Conservation (phyloP, 176 grass and related monocot species). For the Musa troglodytarum region DNA sequence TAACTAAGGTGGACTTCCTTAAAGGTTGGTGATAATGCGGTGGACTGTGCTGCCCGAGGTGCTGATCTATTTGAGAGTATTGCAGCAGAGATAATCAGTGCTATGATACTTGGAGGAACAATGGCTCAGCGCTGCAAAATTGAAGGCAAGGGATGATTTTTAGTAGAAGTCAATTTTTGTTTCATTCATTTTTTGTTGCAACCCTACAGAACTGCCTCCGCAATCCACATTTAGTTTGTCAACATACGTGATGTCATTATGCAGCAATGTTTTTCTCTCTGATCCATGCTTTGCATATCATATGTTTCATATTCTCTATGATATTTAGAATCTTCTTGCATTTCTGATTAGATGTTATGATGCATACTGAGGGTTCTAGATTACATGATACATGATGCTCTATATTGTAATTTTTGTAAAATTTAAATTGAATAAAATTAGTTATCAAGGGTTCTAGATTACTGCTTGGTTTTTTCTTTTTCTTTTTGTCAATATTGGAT, state of each 20-base stretch:
- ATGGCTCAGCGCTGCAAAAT: constrained; percentile 99
- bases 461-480: too few relatives aligned
- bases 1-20: not conserved
- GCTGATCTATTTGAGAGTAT: constrained; percentile 99
- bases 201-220: not conserved
- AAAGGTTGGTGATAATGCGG: constrained; percentile 98
- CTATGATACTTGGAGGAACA: constrained; percentile 98
- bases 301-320: too few relatives aligned
- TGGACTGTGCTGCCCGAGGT: constrained; percentile 92
- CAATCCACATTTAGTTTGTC: not conserved
- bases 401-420: not conserved
- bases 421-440: too few relatives aligned
- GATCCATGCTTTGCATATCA: not conserved
- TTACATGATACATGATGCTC: not conserved
- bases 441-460: too few relatives aligned
- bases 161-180: constrained; percentile 5
- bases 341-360: not conserved
- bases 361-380: not conserved
- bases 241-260: not conserved
- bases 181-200: not conserved
- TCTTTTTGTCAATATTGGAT: too few relatives aligned
- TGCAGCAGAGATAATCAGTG: constrained; percentile 99
- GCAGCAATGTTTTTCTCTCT: not conserved
- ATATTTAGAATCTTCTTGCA: not conserved
- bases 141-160: constrained; percentile 46